Base-by-base conservation (phyloP, 306 rosid species). In the Astragalus glycyphyllos region DNA sequence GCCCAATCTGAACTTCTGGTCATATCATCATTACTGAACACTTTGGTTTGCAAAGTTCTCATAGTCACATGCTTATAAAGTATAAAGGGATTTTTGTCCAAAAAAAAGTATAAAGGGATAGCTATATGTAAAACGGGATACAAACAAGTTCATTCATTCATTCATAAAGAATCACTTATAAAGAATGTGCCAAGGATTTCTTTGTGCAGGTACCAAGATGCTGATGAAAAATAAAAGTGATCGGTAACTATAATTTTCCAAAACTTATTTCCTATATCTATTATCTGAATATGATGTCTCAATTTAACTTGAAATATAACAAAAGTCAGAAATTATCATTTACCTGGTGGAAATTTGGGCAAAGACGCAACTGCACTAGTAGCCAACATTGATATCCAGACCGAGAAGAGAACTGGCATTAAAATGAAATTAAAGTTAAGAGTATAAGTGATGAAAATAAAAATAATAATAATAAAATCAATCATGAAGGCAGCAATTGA, bases 301-400 rank as follows among this genome's bases (percentile, higher is more conserved):
- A 15, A 17, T 76, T 7, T 9, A 41, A 50, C 47, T 56, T 15
- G 34, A 72, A 65, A 71, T 29, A 37, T 48, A 15, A 58, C 31
- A 78, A 59, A 50, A 44, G 26, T 7, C 14, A 40, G 32, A 60
- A 66, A 54, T 20, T 38, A 48, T 57, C 17, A 38, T 66, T 72
- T 83, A 83, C 86, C 86, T 66, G 81, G 82, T 40, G 86, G 79
- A 48, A 79, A 62, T 48, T 7, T 1, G 46, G 82, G 77, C 74
- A 83, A 54, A 42, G 84, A 79, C 23, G 77, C 54, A 67, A 79
- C 65, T 38, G 76, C 76, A 56, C 71, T 55, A 46, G 77, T 75
- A 26, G 81, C 74, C 74, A 79, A 48, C 82, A 60, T 79, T 53
- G 81, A 64, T 64, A 38, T 55, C 38, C 41, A 56, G 65, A 60